Evolutionary conservation across 2,329 filamentous ascomycete species (phyloP), one percentile per base, ranked within the genome.

Genomic region (Dothistroma pini): DNA sequence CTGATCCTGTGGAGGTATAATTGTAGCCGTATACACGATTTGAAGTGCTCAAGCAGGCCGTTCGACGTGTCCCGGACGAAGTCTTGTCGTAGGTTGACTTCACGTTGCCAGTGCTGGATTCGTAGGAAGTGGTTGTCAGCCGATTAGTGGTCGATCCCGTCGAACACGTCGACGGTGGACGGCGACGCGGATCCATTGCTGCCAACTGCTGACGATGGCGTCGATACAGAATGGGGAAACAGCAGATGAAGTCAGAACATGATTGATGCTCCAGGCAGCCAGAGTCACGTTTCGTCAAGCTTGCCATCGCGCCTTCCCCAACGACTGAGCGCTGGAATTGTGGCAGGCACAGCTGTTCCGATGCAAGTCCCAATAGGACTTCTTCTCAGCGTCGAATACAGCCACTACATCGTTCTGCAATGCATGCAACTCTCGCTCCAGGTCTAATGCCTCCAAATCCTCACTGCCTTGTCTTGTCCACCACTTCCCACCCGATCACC

Each of bases 401-500:
- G 25, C 25, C 25, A 29, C 6, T 29, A 6, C 25, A 2, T 29
- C 25, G 25, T 29, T 6, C 6, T 29, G 25, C 25, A 29, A 6
- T 29, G 25, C 25, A 29, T 29, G 25, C 25, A 29, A 29, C 25
- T 29, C 25, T 29, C 25, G 25, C 25, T 29, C 25, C 25, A 29
- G 32, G 31, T 32, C 49, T 59, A 88, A 74, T 87, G 83, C 68
- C 83, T 81, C 86, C 86, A 88, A 67, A 88, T 82, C 70, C 84
- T 79, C 57, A 88, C 84, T 55, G 81, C 81, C 76, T 96, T 97
- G 75, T 99, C 95, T 74, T 93, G 93, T 10, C 95, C 95, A 58
- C 93, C 95, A 74, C 92, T 96, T 19, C 88, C 92, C 16, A 97
- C 93, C 69, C 88, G 87, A 68, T 91, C 85, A 9, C 95, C 95